A percentile compares a stretch with the other conserved stretches of the same genome.
Conservation (phyloP, 345 rosid species). For the Gossypioides kirkii region DNA sequence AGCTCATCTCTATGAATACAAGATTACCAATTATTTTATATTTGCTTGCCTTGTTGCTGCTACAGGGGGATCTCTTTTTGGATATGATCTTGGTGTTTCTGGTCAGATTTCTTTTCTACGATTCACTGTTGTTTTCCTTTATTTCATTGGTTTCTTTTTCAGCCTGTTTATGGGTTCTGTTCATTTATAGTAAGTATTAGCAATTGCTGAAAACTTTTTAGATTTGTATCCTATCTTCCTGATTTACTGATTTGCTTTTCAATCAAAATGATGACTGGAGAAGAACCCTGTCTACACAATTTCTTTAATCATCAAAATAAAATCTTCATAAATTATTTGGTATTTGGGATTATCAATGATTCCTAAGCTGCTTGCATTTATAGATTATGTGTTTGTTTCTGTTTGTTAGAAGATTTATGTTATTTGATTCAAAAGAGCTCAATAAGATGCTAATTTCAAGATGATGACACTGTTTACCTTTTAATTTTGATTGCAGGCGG, state of each 20-base stretch:
- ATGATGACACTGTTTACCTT: neutral
- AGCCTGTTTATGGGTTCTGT: neutral
- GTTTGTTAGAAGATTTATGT: neutral
- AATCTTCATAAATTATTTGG: neutral
- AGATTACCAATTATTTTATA: slow-evolving; percentile 53
- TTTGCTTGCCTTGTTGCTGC: slow-evolving; percentile 60
- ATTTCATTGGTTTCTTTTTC: neutral
- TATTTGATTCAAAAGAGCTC: no score
- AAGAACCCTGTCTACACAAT: no score
- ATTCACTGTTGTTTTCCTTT: neutral
- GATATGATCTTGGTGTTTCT: slow-evolving; percentile 86
- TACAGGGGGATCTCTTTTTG: slow-evolving; percentile 72
- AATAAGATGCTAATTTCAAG: neutral
- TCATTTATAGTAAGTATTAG: neutral
- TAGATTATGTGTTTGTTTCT: neutral
- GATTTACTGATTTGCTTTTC: neutral
- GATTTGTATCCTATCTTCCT: neutral
- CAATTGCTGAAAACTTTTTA: no score
- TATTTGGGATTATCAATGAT: neutral
- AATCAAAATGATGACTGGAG: no score
- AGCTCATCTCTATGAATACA: slow-evolving; percentile 67
- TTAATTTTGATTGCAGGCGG: slow-evolving; percentile 48
- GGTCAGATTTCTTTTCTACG: slow-evolving; percentile 30
- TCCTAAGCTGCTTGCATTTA: no score
- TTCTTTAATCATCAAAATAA: neutral